phyloP scores from a whole-genome alignment of 2,329 filamentous ascomycete genomes.

The Grosmannia serpens region DNA sequence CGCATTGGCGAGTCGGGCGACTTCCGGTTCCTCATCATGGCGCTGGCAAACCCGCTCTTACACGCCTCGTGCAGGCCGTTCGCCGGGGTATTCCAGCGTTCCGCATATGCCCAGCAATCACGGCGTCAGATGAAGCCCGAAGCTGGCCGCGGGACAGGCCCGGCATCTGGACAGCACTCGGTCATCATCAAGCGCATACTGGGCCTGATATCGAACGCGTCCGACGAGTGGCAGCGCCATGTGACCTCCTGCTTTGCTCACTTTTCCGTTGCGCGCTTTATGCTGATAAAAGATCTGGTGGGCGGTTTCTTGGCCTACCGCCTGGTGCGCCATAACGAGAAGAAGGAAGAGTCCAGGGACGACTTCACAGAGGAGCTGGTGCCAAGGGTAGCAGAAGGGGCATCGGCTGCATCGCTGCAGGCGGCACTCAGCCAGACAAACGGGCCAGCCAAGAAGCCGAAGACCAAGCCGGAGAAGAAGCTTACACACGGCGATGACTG shows the following conservation, averaged over 20 bases:
- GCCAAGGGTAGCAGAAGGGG: conserved; percentile 58
- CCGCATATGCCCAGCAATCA: conserved; percentile 4
- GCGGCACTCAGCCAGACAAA: conserved; percentile 53
- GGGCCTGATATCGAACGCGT: conserved; percentile 65
- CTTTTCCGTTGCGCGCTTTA: conserved; percentile 55
- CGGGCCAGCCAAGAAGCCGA: conserved; percentile 36
- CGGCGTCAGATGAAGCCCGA: background rate
- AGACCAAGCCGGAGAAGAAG: conserved; percentile 38
- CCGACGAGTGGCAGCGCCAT: conserved; percentile 64
- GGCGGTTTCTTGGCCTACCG: conserved; percentile 73
- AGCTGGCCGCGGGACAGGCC: conserved; percentile 24
- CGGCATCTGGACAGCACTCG: conserved; percentile 56
- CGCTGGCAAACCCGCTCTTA: conserved; percentile 69
- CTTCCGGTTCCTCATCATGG: conserved; percentile 64
- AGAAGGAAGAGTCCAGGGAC: conserved; percentile 45
- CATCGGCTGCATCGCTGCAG: conserved; percentile 60
- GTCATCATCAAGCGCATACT: conserved; percentile 77
- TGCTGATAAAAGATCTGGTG: conserved; percentile 63
- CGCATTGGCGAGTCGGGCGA: conserved; percentile 57
- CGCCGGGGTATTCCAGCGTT: conserved; percentile 23
- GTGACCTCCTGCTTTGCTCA: conserved; percentile 69
- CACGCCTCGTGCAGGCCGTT: conserved; percentile 33
- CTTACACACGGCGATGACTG: conserved; percentile 67
- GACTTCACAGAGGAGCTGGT: conserved; percentile 58
- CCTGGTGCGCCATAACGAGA: conserved; percentile 58